These are phyloP conservation scores for Rubroboletus pulcherrimus DNA, from an alignment of 768 basidiomycete genomes.

Conservation along the genomic window DNA sequence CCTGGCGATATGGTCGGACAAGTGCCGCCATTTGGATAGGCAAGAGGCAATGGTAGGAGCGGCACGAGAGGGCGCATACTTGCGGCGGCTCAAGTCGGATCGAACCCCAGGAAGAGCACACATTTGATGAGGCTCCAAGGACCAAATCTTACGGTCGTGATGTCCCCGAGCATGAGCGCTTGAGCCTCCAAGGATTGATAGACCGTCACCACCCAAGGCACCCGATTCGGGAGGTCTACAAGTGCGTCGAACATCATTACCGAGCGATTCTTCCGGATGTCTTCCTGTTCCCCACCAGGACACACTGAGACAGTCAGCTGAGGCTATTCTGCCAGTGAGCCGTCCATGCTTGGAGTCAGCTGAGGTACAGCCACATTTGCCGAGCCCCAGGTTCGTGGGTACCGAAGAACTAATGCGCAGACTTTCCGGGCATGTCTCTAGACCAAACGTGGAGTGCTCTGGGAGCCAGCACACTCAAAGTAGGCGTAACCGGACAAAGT, in stretches of 20 bases:
- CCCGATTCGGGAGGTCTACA: background rate
- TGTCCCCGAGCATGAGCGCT: background rate
- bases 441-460: background rate
- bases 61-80: no score
- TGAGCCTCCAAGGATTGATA: background rate
- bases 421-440: background rate
- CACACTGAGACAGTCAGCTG: background rate
- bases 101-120: no score
- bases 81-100: no score
- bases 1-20: no score
- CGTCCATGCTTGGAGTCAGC: background rate
- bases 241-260: background rate
- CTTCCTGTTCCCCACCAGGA: background rate
- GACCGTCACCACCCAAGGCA: background rate
- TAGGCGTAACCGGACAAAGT: background rate
- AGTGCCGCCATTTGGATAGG: no score
- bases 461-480: background rate
- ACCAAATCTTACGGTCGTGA: background rate
- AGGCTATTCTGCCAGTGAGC: background rate
- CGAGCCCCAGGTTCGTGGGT: background rate
- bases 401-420: background rate
- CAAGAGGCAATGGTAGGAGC: no score
- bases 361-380: background rate
- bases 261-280: no score
- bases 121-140: no score